A percentile compares a stretch with the other conserved stretches of the same genome.
These are phyloP conservation scores for Mediolabrus comicus DNA, from an alignment of 108 stramenopile species.

Conservation along the genomic window DNA sequence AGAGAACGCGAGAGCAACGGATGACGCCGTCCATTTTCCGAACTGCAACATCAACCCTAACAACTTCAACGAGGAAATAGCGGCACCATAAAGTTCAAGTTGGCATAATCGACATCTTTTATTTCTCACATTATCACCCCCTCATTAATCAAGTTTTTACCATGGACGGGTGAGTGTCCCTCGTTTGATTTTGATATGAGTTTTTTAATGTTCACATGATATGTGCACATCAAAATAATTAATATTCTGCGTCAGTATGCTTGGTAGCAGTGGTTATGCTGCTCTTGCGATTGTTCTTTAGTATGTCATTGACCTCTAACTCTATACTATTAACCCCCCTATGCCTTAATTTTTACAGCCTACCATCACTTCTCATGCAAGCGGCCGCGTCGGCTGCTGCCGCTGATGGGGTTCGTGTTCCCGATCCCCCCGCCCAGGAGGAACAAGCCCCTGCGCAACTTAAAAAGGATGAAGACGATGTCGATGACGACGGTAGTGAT, in stretches of 20 bases:
- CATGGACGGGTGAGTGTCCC: not conserved
- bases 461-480: not conserved
- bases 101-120: too few relatives aligned
- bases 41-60: too few relatives aligned
- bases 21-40: too few relatives aligned
- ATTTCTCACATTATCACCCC: not conserved
- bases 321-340: not conserved
- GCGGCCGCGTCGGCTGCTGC: conserved; percentile 68
- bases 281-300: not conserved
- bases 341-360: conserved; percentile 13
- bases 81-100: too few relatives aligned
- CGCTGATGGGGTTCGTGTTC: conserved; percentile 55
- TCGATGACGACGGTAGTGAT: not conserved
- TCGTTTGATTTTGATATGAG: too few relatives aligned
- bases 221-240: not conserved
- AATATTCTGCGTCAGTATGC: not conserved
- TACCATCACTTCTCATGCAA: conserved; percentile 64
- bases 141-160: not conserved
- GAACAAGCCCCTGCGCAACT: not conserved
- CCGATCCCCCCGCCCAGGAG: conserved; percentile 2
- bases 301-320: not conserved
- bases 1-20: too few relatives aligned
- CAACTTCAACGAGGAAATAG: too few relatives aligned
- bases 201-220: not conserved
- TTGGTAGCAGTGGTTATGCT: not conserved